Evolutionary conservation across 1,139 yeast species (phyloP), one percentile per base, ranked within the genome.

Genomic region (Nakaseomyces sp.): DNA sequence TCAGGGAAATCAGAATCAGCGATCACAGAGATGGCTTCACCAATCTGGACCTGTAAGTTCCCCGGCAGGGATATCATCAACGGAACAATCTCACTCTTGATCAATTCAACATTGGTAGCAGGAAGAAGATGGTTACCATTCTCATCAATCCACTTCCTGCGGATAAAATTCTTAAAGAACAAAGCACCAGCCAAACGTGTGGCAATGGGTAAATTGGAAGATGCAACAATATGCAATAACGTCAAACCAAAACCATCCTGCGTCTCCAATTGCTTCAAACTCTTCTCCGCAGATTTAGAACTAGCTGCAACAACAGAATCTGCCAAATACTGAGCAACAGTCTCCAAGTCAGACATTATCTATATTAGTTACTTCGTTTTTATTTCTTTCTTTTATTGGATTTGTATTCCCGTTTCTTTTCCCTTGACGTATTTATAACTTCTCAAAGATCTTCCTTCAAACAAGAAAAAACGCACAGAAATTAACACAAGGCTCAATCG

Each of bases 1-100:
- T 82, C 82, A 1, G 98, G 98, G 67, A 93, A 93, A 61, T 93
- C 99, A 47, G 88, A 80, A 60, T 89, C 96, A 3, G 99, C 98
- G 58, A 93, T 91, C 44, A 86, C 71, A 18, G 95, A 80, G 45
- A 91, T 81, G 3, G 96, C 81, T 63, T 93, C 98, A 45, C 97
- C 98, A 45, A 93, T 75, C 67, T 93, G 99, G 16, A 81, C 72
- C 61, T 91, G 96, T 47, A 91, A 68, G 46, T 73, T 68, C 42
- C 75, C 73, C 12, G 96, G 96, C 45, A 89, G 70, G 35, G 76
- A 65, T 49, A 88, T 81, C 97, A 93, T 88, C 47, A 88, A 67
- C 18, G 79, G 79, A 45, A 93, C 74, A 51, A 91, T 85, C 57
- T 88, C 91, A 7, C 66, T 50, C 60, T 91, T 91, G 55, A 93